Evolutionary conservation across 345 rosid species (phyloP), one percentile per base, ranked within the genome.

Genomic region (Capsella bursapastoris): DNA sequence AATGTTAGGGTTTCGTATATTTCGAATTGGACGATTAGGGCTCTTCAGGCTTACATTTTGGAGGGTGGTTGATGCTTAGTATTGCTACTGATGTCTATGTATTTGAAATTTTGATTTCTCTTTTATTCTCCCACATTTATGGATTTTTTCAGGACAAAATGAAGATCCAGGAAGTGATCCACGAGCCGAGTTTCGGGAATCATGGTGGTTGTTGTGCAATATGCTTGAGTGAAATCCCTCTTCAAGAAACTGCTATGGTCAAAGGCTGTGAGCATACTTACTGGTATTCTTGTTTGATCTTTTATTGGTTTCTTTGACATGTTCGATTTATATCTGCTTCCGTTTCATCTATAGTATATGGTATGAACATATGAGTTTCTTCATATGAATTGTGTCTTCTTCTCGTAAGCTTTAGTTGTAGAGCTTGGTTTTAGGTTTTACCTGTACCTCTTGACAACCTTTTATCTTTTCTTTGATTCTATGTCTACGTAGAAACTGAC

Each of bases 181-280:
- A 44, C 7, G 88, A 80, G 41, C 80, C 59, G 41, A 82, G 80
- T 41, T 88, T 79, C 76, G 93, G 86, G 45, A 75, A 74, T 71
- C 89, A 85, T 83, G 86, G 87, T 45, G 97, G 93, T 64, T 76
- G 80, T 78, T 95, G 97, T 60, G 96, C 93, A 0, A 90, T 95
- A 13, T 95, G 98, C 79, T 80, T 94, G 82, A 84, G 87, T 70
- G 81, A 84, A 72, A 94, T 90, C 35, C 84, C 76, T 72, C 90
- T 94, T 44, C 86, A 84, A 79, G 98, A 94, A 76, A 91, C 89
- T 64, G 97, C 98, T 53, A 90, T 91, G 68, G 78, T 94, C 43
- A 91, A 88, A 83, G 97, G 91, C 80, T 94, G 98, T 86, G 97
- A 94, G 81, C 97, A 94, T 47, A 83, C 96, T 29, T 94, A 94